Evolutionary conservation across 768 basidiomycete species (phyloP), one percentile per base, ranked within the genome.

Genomic region (Serendipita sp.): DNA sequence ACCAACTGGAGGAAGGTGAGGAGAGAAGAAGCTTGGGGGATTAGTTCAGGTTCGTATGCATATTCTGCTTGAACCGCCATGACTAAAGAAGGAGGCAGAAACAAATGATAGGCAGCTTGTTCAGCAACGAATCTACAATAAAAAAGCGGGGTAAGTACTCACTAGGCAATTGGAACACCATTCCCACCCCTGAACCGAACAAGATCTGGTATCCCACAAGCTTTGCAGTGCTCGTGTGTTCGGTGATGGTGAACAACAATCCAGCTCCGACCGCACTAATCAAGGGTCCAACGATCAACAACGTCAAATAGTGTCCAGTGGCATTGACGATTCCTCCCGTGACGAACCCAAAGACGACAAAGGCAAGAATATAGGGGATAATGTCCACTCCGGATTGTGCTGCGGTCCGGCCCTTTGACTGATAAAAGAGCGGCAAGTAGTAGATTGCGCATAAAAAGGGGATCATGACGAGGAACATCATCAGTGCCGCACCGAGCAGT

Each of bases 161-260:
- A 60, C 66, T 31, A 3, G 68, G 20, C 13, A 51, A 34, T 41
- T 73, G 74, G 65, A 74, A 69, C 14, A 66, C 62, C 2, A 68
- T 64, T 5, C 76, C 75, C 48, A 75, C 67, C 20, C 75, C 75
- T 42, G 73, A 65, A 14, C 75, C 75, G 30, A 69, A 65, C 13
- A 76, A 67, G 64, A 75, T 73, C 64, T 76, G 74, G 67, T 64
- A 74, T 1, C 74, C 74, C 53, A 72, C 68, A 41, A 74, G 65
- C 61, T 68, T 56, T 0, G 65, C 24, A 28, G 60, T 38, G 20
- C 61, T 50, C 14, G 69, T 71, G 41, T 64, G 11, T 3, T 65
- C 65, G 50, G 69, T 66, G 51, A 73, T 56, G 20, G 72, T 73
- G 67, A 69, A 74, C 62, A 74, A 64, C 9, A 74, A 65, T 30